Base-by-base conservation (phyloP, 164 flowering plant genomes). In the Hamamelis virginiana region DNA sequence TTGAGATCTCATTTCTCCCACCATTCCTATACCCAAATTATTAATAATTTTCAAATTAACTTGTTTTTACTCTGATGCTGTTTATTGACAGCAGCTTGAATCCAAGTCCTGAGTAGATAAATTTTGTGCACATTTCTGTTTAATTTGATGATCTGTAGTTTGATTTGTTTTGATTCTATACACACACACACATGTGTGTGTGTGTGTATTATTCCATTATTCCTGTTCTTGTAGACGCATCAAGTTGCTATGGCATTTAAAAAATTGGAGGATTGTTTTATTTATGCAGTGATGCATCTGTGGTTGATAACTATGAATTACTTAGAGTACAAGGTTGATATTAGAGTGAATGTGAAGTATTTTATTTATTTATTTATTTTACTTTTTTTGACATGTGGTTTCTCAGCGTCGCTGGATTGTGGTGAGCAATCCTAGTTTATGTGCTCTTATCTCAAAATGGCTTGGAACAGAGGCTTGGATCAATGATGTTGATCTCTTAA, bases 331-430 rank as follows among this genome's bases (percentile, higher is more conserved):
- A 19, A n/a, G n/a, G n/a, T n/a, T n/a, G n/a, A n/a, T n/a, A n/a
- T n/a, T n/a, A n/a, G n/a, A n/a, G n/a, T n/a, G n/a, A n/a, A n/a
- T n/a, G n/a, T n/a, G n/a, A n/a, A n/a, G n/a, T n/a, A n/a, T n/a
- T n/a, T n/a, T n/a, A n/a, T n/a, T n/a, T n/a, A n/a, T n/a, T n/a
- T n/a, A n/a, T n/a, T n/a, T n/a, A n/a, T n/a, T n/a, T n/a, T n/a
- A n/a, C n/a, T n/a, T n/a, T n/a, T 70, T 19, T 22, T 15, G 43
- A 28, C 53, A 18, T 76, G 62, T 73, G 45, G 44, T 68, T 38
- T 66, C 50, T 67, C 81, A 85, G 88, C 86, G 88, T n/a, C 88
- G 88, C 65, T 85, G 88, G 88, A 77, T 85, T 72, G 86, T 85
- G 68, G 86, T 82, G 68, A 85, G 86, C 81, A 85, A 85, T 79